Percentiles rank a stretch among this genome's conserved stretches.
Conservation (phyloP, 2,329 filamentous ascomycete genomes). For the Lachnellula subtilissima region DNA sequence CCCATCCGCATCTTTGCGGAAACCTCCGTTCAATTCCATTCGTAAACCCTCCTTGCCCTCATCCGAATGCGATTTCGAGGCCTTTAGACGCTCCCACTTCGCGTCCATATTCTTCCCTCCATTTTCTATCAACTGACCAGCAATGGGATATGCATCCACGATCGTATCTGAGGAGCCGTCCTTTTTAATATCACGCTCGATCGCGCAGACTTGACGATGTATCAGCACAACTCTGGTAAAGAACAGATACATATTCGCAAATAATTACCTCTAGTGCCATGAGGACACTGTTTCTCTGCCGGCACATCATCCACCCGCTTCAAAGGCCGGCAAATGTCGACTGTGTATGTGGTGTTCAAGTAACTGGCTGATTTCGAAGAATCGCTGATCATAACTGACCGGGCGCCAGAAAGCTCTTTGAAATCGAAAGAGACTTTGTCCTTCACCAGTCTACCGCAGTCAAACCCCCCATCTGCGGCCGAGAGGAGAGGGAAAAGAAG, state of each 20-base stretch:
- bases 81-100: constrained; percentile 60
- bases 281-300: constrained; percentile 59
- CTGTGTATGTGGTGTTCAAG: constrained; percentile 73
- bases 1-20: constrained; percentile 47
- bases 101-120: constrained; percentile 60
- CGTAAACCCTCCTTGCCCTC: constrained; percentile 66
- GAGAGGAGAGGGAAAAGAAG: constrained; percentile 27
- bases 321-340: constrained; percentile 70
- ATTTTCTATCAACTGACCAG: constrained; percentile 59
- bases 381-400: constrained; percentile 57
- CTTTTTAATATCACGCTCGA: constrained; percentile 53
- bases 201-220: constrained; percentile 62
- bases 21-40: constrained; percentile 61
- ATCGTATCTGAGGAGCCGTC: constrained; percentile 45
- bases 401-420: constrained; percentile 58
- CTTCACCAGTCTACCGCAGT: constrained; percentile 58
- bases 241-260: background rate
- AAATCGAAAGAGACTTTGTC: constrained; percentile 62
- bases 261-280: constrained; percentile 59
- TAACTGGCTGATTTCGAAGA: constrained; percentile 42
- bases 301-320: constrained; percentile 50
- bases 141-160: constrained; percentile 63
- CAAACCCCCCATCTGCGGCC: constrained; percentile 42
- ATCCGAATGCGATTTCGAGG: constrained; percentile 59
- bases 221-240: background rate